A percentile compares a stretch with the other conserved stretches of the same genome.
These are phyloP conservation scores for Pseudocercospora ulei DNA, from an alignment of 2,329 filamentous ascomycete species.

Conservation along the genomic window DNA sequence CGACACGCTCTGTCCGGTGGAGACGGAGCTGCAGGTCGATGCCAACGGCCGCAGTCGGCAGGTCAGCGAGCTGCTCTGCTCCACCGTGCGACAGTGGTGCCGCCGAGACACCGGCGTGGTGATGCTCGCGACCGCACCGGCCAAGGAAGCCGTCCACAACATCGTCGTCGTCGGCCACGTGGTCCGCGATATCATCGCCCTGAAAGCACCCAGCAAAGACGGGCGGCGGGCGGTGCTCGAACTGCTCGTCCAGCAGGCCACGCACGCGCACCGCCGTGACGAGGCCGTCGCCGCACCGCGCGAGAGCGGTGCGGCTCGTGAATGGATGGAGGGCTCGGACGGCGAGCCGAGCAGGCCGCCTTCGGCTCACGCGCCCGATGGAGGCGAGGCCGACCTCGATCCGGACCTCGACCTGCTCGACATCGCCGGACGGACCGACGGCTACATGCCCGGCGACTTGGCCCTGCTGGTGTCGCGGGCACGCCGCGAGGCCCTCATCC, in stretches of 20 bases:
- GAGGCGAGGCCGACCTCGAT: slow-evolving; percentile 52
- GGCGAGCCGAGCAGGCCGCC: slow-evolving; percentile 38
- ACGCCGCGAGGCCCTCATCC: slow-evolving; percentile 83
- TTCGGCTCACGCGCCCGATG: slow-evolving; percentile 40
- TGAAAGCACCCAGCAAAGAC: slow-evolving; percentile 90
- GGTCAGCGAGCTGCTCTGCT: slow-evolving; percentile 77
- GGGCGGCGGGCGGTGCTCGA: slow-evolving; percentile 74
- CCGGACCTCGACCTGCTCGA: slow-evolving; percentile 79
- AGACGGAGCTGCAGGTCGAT: slow-evolving; percentile 88
- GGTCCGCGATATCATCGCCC: slow-evolving; percentile 75
- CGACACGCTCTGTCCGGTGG: slow-evolving; percentile 82
- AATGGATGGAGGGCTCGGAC: slow-evolving; percentile 67
- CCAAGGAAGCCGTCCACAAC: slow-evolving; percentile 85
- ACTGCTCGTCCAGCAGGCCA: slow-evolving; percentile 51
- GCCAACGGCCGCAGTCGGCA: slow-evolving; percentile 89
- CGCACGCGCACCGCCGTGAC: slow-evolving; percentile 14
- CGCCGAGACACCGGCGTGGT: slow-evolving; percentile 70
- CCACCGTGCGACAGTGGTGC: slow-evolving; percentile 76
- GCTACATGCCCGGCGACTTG: slow-evolving; percentile 95
- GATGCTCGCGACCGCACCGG: slow-evolving; percentile 78
- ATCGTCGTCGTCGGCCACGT: slow-evolving; percentile 85
- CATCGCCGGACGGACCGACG: slow-evolving; percentile 85
- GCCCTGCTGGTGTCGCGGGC: slow-evolving; percentile 76
- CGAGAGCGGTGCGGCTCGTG: slow-evolving; percentile 23
- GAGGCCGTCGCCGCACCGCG: slow-evolving; percentile 10